These are phyloP conservation scores for Mollisiaceae sp. DNA, from an alignment of 2,329 filamentous ascomycete species.

Conservation along the genomic window DNA sequence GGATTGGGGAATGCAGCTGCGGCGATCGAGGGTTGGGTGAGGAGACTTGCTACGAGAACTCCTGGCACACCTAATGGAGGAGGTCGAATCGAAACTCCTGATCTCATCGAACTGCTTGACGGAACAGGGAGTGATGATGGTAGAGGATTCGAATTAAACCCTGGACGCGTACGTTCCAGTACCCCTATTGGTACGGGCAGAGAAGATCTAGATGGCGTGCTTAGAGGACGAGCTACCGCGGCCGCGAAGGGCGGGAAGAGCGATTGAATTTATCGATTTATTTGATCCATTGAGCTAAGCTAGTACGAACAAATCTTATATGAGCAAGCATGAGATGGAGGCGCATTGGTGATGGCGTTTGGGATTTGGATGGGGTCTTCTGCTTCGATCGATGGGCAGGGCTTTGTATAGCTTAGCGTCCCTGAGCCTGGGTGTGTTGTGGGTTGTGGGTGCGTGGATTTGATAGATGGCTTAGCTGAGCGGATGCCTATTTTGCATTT, in stretches of 20 bases:
- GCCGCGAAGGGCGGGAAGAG: constrained; percentile 36
- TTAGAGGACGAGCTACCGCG: constrained; percentile 26
- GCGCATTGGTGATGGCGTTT: constrained; percentile 18
- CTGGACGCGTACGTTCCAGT: constrained; percentile 28
- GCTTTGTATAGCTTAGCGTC: background rate
- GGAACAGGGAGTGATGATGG: constrained; percentile 62
- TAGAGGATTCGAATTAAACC: constrained; percentile 39
- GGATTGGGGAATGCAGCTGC: constrained; percentile 82
- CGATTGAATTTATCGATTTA: constrained; percentile 23
- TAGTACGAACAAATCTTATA: background rate
- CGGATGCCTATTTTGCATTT: constrained; percentile 3
- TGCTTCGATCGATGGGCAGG: background rate
- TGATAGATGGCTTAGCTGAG: background rate
- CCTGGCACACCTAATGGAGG: constrained; percentile 53
- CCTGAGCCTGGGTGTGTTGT: no score
- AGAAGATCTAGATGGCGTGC: constrained; percentile 25
- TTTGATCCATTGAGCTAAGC: background rate
- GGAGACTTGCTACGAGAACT: constrained; percentile 75
- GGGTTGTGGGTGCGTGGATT: background rate
- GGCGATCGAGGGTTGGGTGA: constrained; percentile 87
- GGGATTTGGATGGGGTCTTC: background rate
- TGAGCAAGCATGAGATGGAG: constrained; percentile 15
- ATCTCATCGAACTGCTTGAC: constrained; percentile 76
- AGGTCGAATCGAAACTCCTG: constrained; percentile 54
- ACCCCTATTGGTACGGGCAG: constrained; percentile 33